phyloP scores from a whole-genome alignment of 331 rosid species.

The Quercus tomentella region DNA sequence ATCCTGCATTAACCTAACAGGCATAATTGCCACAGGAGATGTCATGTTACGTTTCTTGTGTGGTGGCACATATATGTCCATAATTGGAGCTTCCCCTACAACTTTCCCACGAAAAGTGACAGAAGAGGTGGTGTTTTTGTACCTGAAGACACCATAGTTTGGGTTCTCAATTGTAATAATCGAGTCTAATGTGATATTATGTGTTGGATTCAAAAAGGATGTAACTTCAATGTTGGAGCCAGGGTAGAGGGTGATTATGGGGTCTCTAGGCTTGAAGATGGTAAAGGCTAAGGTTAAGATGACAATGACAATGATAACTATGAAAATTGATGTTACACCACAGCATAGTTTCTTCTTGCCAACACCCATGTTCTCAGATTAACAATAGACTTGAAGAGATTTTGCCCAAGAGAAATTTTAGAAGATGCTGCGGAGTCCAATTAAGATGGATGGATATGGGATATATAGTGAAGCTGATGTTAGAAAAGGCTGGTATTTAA shows the following conservation, averaged over 20 bases:
- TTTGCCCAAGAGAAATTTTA: neutral
- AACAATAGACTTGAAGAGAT: neutral
- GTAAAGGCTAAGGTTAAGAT: constrained; percentile 34
- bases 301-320: constrained; percentile 16
- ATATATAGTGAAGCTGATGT: neutral
- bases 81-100: constrained; percentile 31
- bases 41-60: constrained; percentile 21
- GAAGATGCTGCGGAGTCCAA: neutral
- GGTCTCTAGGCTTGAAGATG: constrained; percentile 42
- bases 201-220: neutral
- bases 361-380: constrained; percentile 16
- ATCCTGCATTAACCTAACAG: neutral
- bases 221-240: constrained; percentile 11
- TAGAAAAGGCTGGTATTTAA: neutral
- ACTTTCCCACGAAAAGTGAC: constrained; percentile 16
- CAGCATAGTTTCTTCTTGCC: constrained; percentile 27
- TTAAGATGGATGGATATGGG: neutral
- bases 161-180: constrained; percentile 33
- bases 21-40: constrained; percentile 22
- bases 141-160: constrained; percentile 41
- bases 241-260: constrained; percentile 19
- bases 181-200: constrained; percentile 22
- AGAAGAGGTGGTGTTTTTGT: constrained; percentile 17
- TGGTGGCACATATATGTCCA: constrained; percentile 13
- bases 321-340: constrained; percentile 1